Evolutionary conservation across 164 flowering plant species (phyloP), one percentile per base, ranked within the genome.

Genomic region (Umbilicus rupestris): DNA sequence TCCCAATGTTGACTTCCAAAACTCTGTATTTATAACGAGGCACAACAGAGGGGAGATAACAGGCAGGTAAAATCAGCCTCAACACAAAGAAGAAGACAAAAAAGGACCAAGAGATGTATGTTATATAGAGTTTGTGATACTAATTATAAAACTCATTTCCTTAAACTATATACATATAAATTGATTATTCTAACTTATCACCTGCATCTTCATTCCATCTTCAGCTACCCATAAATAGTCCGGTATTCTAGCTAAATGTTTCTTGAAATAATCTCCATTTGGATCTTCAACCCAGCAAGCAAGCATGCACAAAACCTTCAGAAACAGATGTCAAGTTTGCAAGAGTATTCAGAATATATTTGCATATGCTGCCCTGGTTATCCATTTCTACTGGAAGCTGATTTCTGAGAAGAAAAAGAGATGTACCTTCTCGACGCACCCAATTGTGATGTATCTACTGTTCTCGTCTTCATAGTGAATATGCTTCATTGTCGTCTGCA

Each of bases 211-310:
- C 58, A 52, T 52, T 52, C 58, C 58, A 52, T 52, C 58, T 52
- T 52, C 58, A 9, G 58, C 29, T 7, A 52, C 45, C 47, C 66
- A 41, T 19, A 64, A 19, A 39, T 12, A 37, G 46, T 41, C 46
- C 6, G 66, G 41, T 0, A 33, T 9, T 63, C 45, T 39, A 16
- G 66, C 45, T 16, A 33, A 39, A 22, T 33, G 41, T 16, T 39
- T 63, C 26, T 37, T 63, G 28, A 20, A 33, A 39, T 39, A 39
- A 63, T 17, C 46, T 12, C 46, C 46, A 19, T 37, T 16, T n/a
- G 44, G 44, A 41, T 64, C 66, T 41, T 64, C 66, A 24, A 41
- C 66, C 66, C 66, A 64, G 46, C 66, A 64, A 37, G 66, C 47
- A 39, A 64, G 66, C 66, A 64, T 64, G 45, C 66, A 64, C n/a